Evolutionary conservation across 2,329 filamentous ascomycete species (phyloP), one percentile per base, ranked within the genome.

Genomic region (Colletotrichum navitas): DNA sequence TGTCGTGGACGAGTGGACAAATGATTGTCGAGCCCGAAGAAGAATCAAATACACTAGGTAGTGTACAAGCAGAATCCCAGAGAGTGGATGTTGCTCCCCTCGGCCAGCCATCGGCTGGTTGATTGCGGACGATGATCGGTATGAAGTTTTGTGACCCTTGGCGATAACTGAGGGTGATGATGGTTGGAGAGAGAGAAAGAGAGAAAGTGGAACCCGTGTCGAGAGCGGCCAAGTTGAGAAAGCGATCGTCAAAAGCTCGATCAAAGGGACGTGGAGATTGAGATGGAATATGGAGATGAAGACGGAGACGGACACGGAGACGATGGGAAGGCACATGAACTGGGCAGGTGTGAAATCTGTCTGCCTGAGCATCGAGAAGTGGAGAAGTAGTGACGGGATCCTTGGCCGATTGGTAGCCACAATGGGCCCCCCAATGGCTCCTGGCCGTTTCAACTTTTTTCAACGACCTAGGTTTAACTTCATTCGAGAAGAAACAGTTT

Each of bases 401-500:
- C 51, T 34, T 34, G 29, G 29, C 32, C 52, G 18, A 55, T 36
- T 55, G 45, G 32, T 21, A 10, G 24, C 36, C 29, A 36, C 21
- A 18, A 66, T 49, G 66, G 61, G 62, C 66, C 61, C 65, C 70
- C 61, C 29, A 29, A 18, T n/a, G 24, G 39, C 56, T 24, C 63
- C 56, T 47, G 21, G 59, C 32, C 69, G 69, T 68, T 49, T 65
- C 69, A 69, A 69, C 61, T n/a, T 32, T 43, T n/a, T n/a, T 60
- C 52, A 55, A 47, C 59, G 12, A 6, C 21, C 21, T 45, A 45
- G 43, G 41, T 34, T 54, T 18, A n/a, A 34, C 21, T 55, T 47
- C 51, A 62, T 69, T 70, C 66, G 62, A 66, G 63, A 55, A 73
- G 59, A 63, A 66, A 73, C 60, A 59, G 71, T 61, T 8, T 41